Percentiles rank a stretch among this genome's conserved stretches.
Conservation (phyloP, 179 eudicot species). For the Spergularia azorica region DNA sequence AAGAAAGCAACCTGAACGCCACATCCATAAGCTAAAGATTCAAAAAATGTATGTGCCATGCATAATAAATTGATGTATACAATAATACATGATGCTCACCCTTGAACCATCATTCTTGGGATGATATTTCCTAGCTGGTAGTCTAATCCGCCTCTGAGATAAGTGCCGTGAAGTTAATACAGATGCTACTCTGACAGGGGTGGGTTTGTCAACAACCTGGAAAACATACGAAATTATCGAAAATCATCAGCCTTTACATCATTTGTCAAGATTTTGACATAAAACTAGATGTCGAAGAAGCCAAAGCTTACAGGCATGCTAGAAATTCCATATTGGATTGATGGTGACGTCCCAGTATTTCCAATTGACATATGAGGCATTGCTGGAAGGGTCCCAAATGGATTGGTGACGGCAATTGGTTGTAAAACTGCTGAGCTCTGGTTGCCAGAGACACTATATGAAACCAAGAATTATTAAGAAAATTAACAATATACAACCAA, state of each 20-base stretch:
- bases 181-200: slow-evolving; percentile 80
- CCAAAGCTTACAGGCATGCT: slow-evolving; percentile 70
- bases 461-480: background rate
- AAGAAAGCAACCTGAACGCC: slow-evolving; percentile 79
- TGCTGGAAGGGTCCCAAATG: slow-evolving; percentile 93
- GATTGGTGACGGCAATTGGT: slow-evolving; percentile 68
- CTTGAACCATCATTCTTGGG: slow-evolving; percentile 73
- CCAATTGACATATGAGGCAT: slow-evolving; percentile 96
- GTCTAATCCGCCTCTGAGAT: slow-evolving; percentile 83
- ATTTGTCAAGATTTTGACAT: background rate
- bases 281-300: slow-evolving; percentile 10
- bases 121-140: slow-evolving; percentile 90
- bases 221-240: slow-evolving; percentile 16
- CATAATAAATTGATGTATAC: background rate
- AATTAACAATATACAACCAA: background rate
- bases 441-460: slow-evolving; percentile 51
- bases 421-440: slow-evolving; percentile 61
- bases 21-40: slow-evolving; percentile 6
- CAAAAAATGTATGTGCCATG: background rate
- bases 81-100: slow-evolving; percentile 40
- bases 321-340: slow-evolving; percentile 95
- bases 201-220: slow-evolving; percentile 93
- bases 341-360: slow-evolving; percentile 72
- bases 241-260: background rate
- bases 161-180: slow-evolving; percentile 84